phyloP scores from a whole-genome alignment of 768 basidiomycete genomes.

The Lentinula raphanica region DNA sequence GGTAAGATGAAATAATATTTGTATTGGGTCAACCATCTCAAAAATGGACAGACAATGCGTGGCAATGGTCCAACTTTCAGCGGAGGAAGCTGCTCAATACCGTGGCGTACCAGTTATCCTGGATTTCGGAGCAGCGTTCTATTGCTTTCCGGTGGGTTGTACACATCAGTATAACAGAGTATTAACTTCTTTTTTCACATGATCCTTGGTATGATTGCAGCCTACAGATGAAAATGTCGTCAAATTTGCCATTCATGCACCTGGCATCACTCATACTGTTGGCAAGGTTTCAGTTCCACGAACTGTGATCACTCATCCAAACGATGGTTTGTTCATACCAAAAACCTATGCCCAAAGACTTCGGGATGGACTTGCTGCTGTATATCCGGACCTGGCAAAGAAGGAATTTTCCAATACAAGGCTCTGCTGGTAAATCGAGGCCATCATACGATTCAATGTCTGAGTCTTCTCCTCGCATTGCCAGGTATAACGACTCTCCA shows the following conservation, averaged over 20 bases:
- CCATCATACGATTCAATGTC: constrained; percentile 1
- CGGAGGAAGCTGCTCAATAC: constrained; percentile 63
- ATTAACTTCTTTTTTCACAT: not conserved
- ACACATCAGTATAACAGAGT: not conserved
- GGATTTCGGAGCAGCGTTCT: constrained; percentile 71
- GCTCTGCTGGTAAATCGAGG: constrained; percentile 73
- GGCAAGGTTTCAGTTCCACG: constrained; percentile 66
- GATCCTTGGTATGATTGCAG: constrained; percentile 27
- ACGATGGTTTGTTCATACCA: constrained; percentile 63
- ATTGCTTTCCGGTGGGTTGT: constrained; percentile 75
- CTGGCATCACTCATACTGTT: constrained; percentile 59
- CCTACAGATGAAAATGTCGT: constrained; percentile 65
- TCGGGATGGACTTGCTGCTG: constrained; percentile 41
- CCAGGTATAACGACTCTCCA: constrained; percentile 85
- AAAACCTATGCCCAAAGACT: constrained; percentile 43
- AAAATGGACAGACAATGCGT: constrained; percentile 58
- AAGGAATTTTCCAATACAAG: constrained; percentile 70
- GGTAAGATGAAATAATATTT: constrained; percentile 43
- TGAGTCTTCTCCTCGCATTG: not conserved
- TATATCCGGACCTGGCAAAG: constrained; percentile 76
- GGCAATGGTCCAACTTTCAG: constrained; percentile 70
- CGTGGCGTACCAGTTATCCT: constrained; percentile 61
- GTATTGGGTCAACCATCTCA: not conserved
- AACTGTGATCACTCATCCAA: constrained; percentile 59
- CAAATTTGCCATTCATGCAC: constrained; percentile 73